phyloP scores from a whole-genome alignment of 2,329 filamentous ascomycete species.

The Pyricularia grisea region DNA sequence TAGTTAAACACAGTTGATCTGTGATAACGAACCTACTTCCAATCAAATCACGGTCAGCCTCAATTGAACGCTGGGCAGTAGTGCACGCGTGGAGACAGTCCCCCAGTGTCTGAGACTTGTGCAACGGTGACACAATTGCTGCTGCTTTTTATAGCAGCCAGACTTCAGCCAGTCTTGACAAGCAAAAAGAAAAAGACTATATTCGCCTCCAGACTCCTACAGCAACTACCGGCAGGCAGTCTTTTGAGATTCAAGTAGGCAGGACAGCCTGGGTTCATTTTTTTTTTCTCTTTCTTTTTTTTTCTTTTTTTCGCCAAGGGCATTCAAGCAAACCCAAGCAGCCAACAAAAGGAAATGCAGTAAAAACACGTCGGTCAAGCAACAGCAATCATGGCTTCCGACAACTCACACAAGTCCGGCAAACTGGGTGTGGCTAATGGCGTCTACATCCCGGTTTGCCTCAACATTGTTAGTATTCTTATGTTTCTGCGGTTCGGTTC shows the following conservation, averaged over 20 bases:
- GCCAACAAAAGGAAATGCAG: not conserved
- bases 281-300: too few relatives aligned
- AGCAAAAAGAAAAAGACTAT: not conserved
- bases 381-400: not conserved
- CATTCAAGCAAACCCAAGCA: not conserved
- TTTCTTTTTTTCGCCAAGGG: too few relatives aligned
- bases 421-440: slow-evolving; percentile 72
- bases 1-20: not conserved
- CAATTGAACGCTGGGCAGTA: not conserved
- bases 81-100: not conserved
- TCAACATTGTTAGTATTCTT: slow-evolving; percentile 82
- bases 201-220: not conserved
- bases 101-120: not conserved
- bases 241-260: not conserved
- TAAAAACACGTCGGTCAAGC: not conserved
- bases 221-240: not conserved
- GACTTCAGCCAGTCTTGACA: not conserved
- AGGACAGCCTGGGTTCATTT: too few relatives aligned
- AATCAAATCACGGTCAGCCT: not conserved
- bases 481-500: slow-evolving; percentile 89
- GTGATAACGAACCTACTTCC: not conserved
- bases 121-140: not conserved
- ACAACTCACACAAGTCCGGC: not conserved
- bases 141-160: not conserved
- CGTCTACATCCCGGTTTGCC: slow-evolving; percentile 79